A percentile compares a stretch with the other conserved stretches of the same genome.
These are phyloP conservation scores for Cerioporus squamosus DNA, from an alignment of 1,284 basidiomycete genomes.

Conservation along the genomic window DNA sequence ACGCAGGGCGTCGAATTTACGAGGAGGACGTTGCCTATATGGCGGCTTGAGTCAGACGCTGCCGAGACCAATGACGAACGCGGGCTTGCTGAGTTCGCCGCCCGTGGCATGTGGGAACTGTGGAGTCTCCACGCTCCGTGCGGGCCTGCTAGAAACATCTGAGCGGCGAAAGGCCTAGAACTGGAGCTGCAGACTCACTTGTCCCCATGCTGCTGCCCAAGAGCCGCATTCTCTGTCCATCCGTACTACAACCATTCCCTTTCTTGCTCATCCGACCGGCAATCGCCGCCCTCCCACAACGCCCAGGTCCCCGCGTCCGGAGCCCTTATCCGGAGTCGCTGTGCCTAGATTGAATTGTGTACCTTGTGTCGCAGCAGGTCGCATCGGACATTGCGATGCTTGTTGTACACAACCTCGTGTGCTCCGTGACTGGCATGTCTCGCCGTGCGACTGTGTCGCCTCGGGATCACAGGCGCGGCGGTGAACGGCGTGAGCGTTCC, in stretches of 20 bases:
- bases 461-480: neutral
- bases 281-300: neutral
- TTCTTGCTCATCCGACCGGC: neutral
- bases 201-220: neutral
- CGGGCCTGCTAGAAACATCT: constrained; percentile 10
- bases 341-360: neutral
- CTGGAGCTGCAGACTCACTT: neutral
- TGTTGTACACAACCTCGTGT: neutral
- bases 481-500: too few relatives aligned
- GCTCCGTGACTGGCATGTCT: too few relatives aligned
- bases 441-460: neutral
- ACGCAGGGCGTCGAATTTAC: constrained; percentile 8
- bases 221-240: neutral
- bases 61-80: constrained; percentile 25
- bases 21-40: constrained; percentile 3
- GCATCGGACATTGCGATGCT: neutral
- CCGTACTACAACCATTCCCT: neutral
- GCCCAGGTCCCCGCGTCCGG: too few relatives aligned
- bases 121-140: constrained; percentile 19
- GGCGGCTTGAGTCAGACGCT: constrained; percentile 9
- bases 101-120: constrained; percentile 21
- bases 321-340: too few relatives aligned
- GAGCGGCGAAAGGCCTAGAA: constrained; percentile 13
- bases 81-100: constrained; percentile 5
- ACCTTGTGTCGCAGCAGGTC: neutral